Percentiles rank a stretch among this genome's conserved stretches.
Evolutionary conservation across 768 basidiomycete species (phyloP).

Genomic region (Collybia mongolica): DNA sequence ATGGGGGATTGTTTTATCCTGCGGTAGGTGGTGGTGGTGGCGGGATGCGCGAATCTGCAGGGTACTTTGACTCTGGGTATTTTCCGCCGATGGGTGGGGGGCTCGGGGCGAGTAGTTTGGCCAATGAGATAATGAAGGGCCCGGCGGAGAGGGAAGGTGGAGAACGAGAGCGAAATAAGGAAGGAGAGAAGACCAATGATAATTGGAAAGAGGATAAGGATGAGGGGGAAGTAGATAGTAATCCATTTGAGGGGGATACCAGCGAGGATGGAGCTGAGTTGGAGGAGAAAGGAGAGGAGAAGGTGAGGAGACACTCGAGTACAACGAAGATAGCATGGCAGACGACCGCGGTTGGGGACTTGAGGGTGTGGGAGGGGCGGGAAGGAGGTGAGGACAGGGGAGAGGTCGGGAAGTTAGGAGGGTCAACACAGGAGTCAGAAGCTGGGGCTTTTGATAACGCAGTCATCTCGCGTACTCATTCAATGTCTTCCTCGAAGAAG

Average conservation of each 20-base stretch:
- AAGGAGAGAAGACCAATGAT: not conserved
- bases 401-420: not conserved
- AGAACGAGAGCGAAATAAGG: not conserved
- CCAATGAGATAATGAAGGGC: conserved; percentile 32
- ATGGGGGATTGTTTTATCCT: conserved; percentile 13
- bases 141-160: not conserved
- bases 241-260: conserved; percentile 2
- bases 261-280: not conserved
- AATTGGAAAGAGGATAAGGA: not conserved
- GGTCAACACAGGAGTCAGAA: not conserved
- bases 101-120: conserved; percentile 21
- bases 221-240: not conserved
- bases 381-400: not conserved
- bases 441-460: not conserved
- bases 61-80: conserved; percentile 45
- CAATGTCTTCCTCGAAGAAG: conserved; percentile 15
- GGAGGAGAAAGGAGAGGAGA: conserved; percentile 2
- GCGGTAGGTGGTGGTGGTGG: not conserved
- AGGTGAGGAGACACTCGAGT: conserved; percentile 6
- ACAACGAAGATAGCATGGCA: conserved; percentile 7
- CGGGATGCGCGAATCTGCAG: conserved; percentile 32
- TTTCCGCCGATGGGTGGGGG: conserved; percentile 25
- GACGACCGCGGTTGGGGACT: conserved; percentile 2
- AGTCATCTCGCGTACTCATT: conserved; percentile 15
- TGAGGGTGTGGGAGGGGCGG: conserved; percentile 11